phyloP scores from a whole-genome alignment of 805 yeast genomes.

The Cyberlindnera maclurae region DNA sequence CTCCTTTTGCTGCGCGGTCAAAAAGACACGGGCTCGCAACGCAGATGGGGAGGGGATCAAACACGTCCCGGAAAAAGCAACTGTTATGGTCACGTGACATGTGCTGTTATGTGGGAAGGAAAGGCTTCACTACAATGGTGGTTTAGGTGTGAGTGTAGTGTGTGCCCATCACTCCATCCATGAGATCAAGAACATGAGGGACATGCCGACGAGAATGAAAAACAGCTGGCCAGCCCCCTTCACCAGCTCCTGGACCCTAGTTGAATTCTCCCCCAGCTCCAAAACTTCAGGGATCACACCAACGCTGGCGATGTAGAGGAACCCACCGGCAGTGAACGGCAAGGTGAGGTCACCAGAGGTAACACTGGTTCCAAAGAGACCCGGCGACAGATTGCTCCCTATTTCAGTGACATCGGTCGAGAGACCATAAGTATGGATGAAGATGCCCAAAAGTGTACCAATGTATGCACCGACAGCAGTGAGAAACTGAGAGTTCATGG shows the following conservation, averaged over 20 bases:
- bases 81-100: too few relatives aligned
- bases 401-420: conserved; percentile 1
- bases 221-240: conserved; percentile 40
- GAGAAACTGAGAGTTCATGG: conserved; percentile 57
- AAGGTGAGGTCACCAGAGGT: conserved; percentile 44
- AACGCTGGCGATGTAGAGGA: conserved; percentile 63
- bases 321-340: conserved; percentile 75
- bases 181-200: conserved; percentile 42
- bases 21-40: too few relatives aligned
- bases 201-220: conserved; percentile 47
- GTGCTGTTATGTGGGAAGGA: too few relatives aligned
- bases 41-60: too few relatives aligned
- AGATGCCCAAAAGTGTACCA: conserved; percentile 62
- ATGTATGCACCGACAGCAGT: conserved; percentile 59
- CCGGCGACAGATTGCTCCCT: conserved; percentile 21
- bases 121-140: too few relatives aligned
- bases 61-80: too few relatives aligned
- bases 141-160: neutral
- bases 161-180: conserved; percentile 20
- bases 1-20: too few relatives aligned
- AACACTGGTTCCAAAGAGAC: conserved; percentile 46
- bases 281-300: conserved; percentile 72
- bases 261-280: conserved; percentile 31
- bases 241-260: conserved; percentile 31
- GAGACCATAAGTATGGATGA: conserved; percentile 36